phyloP scores from a whole-genome alignment of 2,329 filamentous ascomycete species.

The Neoarthrinium moseri region DNA sequence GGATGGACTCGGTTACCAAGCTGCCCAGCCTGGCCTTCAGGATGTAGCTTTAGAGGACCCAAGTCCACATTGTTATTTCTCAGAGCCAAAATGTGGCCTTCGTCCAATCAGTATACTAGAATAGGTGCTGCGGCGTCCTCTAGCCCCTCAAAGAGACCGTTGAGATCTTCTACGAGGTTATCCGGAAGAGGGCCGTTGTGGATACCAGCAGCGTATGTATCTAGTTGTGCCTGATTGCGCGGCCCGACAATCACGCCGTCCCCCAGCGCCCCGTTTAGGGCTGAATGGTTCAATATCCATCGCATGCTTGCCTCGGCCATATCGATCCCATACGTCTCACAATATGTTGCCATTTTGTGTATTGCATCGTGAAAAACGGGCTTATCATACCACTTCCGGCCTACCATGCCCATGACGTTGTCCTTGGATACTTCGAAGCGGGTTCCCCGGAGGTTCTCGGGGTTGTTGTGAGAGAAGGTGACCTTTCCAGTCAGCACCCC shows the following conservation, averaged over 20 bases:
- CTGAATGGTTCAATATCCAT: slow-evolving; percentile 12
- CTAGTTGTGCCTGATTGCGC: background rate
- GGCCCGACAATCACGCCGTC: slow-evolving; percentile 13
- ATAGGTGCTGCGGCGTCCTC: background rate
- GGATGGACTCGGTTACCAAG: too few relatives aligned
- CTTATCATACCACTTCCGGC: slow-evolving; percentile 13
- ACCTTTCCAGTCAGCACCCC: slow-evolving; percentile 48
- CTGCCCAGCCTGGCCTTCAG: too few relatives aligned
- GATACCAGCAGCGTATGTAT: background rate
- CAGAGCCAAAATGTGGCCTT: too few relatives aligned
- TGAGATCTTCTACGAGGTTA: background rate
- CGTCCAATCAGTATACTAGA: background rate
- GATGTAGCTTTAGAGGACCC: too few relatives aligned
- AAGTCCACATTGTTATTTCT: too few relatives aligned
- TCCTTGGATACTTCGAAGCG: slow-evolving; percentile 13
- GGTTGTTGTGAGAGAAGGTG: slow-evolving; percentile 9
- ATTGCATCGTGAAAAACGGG: slow-evolving; percentile 11
- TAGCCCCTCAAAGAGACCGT: background rate
- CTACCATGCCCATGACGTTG: slow-evolving; percentile 9
- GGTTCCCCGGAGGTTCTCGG: slow-evolving; percentile 10
- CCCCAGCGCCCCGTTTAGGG: slow-evolving; percentile 10
- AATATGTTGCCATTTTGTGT: background rate
- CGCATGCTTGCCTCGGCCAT: slow-evolving; percentile 11
- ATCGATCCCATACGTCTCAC: slow-evolving; percentile 2
- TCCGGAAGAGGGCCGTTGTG: background rate